These are phyloP conservation scores for Zygnema cylindricum DNA, from an alignment of 139 green algal species.

Conservation along the genomic window DNA sequence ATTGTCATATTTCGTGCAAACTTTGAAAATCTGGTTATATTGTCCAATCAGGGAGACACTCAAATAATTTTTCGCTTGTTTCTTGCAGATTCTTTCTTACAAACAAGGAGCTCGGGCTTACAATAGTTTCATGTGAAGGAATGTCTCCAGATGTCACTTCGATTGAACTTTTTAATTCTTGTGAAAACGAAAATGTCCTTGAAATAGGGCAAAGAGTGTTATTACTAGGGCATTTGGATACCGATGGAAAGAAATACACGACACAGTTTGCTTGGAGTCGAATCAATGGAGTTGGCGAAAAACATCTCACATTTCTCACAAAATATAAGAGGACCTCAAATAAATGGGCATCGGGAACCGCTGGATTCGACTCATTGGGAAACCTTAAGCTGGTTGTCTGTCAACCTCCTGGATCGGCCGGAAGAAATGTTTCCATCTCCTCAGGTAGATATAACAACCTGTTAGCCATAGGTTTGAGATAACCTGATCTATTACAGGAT, in stretches of 20 bases:
- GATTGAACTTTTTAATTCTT: neutral
- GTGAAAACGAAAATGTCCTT: neutral
- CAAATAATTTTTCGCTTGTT: neutral
- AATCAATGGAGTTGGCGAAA: neutral
- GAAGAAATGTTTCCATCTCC: no score
- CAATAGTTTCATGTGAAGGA: neutral
- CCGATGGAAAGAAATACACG: neutral
- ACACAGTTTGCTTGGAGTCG: neutral
- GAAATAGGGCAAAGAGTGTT: neutral
- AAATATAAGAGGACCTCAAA: neutral
- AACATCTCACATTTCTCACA: neutral
- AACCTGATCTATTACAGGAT: no score
- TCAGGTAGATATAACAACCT: no score
- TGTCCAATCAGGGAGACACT: no score
- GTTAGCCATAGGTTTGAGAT: no score
- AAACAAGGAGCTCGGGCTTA: neutral
- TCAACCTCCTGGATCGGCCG: no score
- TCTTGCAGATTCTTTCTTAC: slow-evolving; percentile 8
- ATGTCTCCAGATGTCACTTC: neutral
- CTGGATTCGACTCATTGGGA: neutral
- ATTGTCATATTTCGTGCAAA: neutral
- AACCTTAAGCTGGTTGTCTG: neutral
- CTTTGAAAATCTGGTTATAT: no score
- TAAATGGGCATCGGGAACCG: neutral
- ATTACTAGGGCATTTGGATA: neutral